Evolutionary conservation across 225 moss, liverwort and hornwort species (phyloP), one percentile per base, ranked within the genome.

Genomic region (Thuidium tamariscinum): DNA sequence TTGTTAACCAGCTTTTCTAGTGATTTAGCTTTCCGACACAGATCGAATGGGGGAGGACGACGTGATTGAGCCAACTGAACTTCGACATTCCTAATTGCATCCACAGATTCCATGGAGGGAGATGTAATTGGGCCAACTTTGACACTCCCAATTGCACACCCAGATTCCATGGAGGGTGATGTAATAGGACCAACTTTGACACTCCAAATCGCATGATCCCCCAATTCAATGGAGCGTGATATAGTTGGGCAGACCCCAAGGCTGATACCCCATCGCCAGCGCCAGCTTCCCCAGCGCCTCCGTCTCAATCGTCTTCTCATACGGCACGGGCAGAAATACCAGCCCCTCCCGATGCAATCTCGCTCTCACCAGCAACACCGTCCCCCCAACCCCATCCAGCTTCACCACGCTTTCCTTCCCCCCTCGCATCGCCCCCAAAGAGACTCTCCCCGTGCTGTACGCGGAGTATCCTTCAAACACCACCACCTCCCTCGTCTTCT

Each of bases 391-490:
- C 19, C 67, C 89, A 25, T 91, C 91, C 82, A 91, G 75, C 79
- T 91, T 91, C 79, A 91, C 89, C 16, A 89, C 87, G 42, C 91
- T 91, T 61, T 85, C 85, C 27, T 89, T 85, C 10, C 78, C 49
- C 7, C 91, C 91, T 16, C 89, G 89, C 85, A 91, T 74, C 39
- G 62, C 79, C 5, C 91, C 91, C 1, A 91, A 74, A 6, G 78
- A 39, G 25, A 91, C 39, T 73, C 91, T 55, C 39, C 91, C 91
- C 6, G 89, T 83, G 22, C 63, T 85, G 54, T 91, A 91, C 19
- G 85, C 89, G 75, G 89, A 65, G 85, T 91, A 91, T 16, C 89
- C 91, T 46, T 91, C 91, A 8, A 91, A 91, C 77, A 91, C 91
- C n/a, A 91, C 91, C 52, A 87, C 48, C 56, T 89, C 89, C 42